phyloP scores from a whole-genome alignment of 495 filamentous ascomycete species.

The Lasiosphaeria miniovina region DNA sequence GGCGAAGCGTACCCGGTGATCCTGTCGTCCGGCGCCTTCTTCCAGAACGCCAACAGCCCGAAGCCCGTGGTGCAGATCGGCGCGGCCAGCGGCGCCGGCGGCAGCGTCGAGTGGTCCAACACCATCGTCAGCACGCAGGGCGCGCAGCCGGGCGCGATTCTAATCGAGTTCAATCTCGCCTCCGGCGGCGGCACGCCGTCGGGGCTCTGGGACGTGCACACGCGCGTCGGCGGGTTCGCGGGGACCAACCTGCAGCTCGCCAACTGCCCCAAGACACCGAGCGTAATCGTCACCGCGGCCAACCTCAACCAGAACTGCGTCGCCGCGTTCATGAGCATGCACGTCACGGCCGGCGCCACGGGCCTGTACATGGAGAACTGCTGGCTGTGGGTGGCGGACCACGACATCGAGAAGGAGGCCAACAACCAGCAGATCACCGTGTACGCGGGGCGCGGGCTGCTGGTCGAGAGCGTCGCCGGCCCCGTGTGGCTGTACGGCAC shows the following conservation, averaged over 20 bases:
- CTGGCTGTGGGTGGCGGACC: slow-evolving; percentile 71
- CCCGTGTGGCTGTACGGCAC: slow-evolving; percentile 56
- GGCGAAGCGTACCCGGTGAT: slow-evolving; percentile 88
- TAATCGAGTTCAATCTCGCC: slow-evolving; percentile 84
- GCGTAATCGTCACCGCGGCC: slow-evolving; percentile 33
- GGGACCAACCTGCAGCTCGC: slow-evolving; percentile 74
- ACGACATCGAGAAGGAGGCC: slow-evolving; percentile 63
- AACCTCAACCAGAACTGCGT: slow-evolving; percentile 56
- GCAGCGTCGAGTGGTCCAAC: slow-evolving; percentile 76
- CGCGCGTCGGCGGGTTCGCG: slow-evolving; percentile 73
- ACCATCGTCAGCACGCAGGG: slow-evolving; percentile 72
- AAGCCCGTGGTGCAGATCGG: slow-evolving; percentile 71
- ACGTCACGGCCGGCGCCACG: slow-evolving; percentile 56
- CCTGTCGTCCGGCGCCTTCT: slow-evolving; percentile 64
- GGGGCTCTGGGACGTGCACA: slow-evolving; percentile 89
- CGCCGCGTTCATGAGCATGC: slow-evolving; percentile 64
- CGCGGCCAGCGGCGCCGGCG: slow-evolving; percentile 58
- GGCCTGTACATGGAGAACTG: slow-evolving; percentile 63
- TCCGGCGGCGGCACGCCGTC: slow-evolving; percentile 56
- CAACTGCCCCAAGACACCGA: slow-evolving; percentile 64
- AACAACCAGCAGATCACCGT: slow-evolving; percentile 64
- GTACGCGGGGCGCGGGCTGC: slow-evolving; percentile 65
- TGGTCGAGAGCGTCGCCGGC: slow-evolving; percentile 54
- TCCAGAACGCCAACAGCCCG: slow-evolving; percentile 63
- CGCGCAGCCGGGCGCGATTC: slow-evolving; percentile 72